These are phyloP conservation scores for Begonia masoniana DNA, from an alignment of 306 rosid species.

Conservation along the genomic window DNA sequence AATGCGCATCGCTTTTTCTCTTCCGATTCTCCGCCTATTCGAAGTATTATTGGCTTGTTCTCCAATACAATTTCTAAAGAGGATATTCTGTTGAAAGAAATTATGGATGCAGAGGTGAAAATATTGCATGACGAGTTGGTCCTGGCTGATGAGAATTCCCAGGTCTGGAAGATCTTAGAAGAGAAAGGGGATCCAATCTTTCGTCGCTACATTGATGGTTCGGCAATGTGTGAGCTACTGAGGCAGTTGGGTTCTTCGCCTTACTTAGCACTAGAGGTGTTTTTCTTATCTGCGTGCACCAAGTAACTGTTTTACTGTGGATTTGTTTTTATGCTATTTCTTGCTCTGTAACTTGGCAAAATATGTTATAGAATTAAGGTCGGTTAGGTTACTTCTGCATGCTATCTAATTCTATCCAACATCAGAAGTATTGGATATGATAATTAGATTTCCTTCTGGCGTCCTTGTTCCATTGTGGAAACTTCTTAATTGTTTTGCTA, in stretches of 20 bases:
- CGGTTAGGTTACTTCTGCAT: too few relatives aligned
- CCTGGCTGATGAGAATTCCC: conserved; percentile 12
- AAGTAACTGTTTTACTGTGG: background rate
- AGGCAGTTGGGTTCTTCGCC: conserved; percentile 37
- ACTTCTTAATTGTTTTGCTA: too few relatives aligned
- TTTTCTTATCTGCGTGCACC: background rate
- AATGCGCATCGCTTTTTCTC: conserved; percentile 9
- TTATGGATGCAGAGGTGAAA: conserved; percentile 9
- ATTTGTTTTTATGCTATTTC: background rate
- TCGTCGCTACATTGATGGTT: conserved; percentile 9
- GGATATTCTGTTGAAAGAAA: background rate
- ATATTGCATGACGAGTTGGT: conserved; percentile 23
- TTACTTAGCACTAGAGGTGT: conserved; percentile 39
- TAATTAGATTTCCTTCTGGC: too few relatives aligned
- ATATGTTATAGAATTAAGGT: too few relatives aligned
- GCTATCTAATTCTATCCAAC: too few relatives aligned
- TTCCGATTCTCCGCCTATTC: background rate
- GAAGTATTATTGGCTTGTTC: conserved; percentile 21
- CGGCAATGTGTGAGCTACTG: conserved; percentile 29
- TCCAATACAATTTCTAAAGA: background rate
- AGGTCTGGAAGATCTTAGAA: conserved; percentile 19
- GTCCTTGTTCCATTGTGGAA: too few relatives aligned
- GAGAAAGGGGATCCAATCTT: conserved; percentile 19
- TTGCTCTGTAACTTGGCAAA: too few relatives aligned
- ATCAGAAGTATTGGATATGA: too few relatives aligned